Evolutionary conservation across 2,329 filamentous ascomycete genomes (phyloP).

Genomic region (Teratosphaeriaceae sp.): DNA sequence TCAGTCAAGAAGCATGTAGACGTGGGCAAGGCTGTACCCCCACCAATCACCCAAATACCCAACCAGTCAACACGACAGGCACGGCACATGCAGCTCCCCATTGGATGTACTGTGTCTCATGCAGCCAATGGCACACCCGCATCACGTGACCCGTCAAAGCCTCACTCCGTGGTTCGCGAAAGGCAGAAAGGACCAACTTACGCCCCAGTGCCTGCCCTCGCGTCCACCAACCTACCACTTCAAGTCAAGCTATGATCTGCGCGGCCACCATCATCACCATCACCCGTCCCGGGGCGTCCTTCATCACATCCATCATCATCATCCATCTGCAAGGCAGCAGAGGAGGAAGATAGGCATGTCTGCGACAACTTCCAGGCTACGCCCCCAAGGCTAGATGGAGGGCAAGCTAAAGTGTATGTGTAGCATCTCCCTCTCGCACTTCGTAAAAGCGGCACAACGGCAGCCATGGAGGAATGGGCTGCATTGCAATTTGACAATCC

Average conservation of each 20-base stretch:
- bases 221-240: neutral
- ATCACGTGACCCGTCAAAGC: slow-evolving; percentile 1
- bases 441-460: slow-evolving; percentile 85
- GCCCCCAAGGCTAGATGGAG: slow-evolving; percentile 2
- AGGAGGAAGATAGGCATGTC: too few relatives aligned
- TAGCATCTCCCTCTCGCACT: slow-evolving; percentile 67
- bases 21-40: too few relatives aligned
- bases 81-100: too few relatives aligned
- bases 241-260: neutral
- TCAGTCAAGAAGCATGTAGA: too few relatives aligned
- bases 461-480: slow-evolving; percentile 71
- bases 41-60: too few relatives aligned
- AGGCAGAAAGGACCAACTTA: slow-evolving; percentile 1
- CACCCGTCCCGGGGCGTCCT: neutral
- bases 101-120: neutral
- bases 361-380: slow-evolving; percentile 11
- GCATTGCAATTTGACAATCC: slow-evolving; percentile 99
- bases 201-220: too few relatives aligned
- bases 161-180: neutral
- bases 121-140: neutral
- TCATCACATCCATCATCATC: neutral
- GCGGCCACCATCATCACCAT: too few relatives aligned
- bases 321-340: neutral
- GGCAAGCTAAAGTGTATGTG: slow-evolving; percentile 15
- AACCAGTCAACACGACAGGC: neutral